phyloP scores from a whole-genome alignment of 352 stramenopile species.

The Phytophthora aleatoria region DNA sequence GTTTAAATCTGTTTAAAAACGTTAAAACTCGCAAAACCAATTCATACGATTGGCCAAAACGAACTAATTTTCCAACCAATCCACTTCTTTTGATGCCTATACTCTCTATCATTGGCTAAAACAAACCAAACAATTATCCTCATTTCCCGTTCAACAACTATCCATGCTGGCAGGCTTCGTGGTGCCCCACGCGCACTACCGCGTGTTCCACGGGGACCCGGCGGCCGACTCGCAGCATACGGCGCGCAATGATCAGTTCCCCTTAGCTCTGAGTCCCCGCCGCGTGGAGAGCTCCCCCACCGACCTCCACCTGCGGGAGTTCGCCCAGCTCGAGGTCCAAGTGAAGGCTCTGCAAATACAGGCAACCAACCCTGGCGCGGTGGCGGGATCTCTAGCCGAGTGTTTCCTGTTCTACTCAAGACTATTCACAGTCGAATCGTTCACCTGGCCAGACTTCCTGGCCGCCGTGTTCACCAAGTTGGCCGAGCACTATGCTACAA shows the following conservation, averaged over 20 bases:
- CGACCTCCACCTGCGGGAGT: constrained; percentile 60
- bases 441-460: constrained; percentile 70
- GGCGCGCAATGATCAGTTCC: constrained; percentile 38
- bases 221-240: constrained; percentile 40
- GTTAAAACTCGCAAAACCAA: too few species aligned
- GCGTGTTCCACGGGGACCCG: constrained; percentile 56
- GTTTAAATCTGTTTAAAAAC: too few species aligned
- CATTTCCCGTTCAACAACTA: neutral
- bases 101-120: neutral
- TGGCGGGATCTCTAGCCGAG: constrained; percentile 44
- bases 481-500: constrained; percentile 54
- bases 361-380: constrained; percentile 6
- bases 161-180: constrained; percentile 53
- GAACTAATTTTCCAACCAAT: too few species aligned
- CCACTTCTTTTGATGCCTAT: neutral
- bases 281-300: constrained; percentile 29
- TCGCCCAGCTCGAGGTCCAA: constrained; percentile 62
- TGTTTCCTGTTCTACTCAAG: constrained; percentile 58
- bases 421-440: constrained; percentile 60
- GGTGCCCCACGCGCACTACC: constrained; percentile 56
- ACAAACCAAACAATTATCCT: neutral
- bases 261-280: constrained; percentile 19
- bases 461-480: constrained; percentile 57
- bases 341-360: constrained; percentile 59
- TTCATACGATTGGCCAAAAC: too few species aligned